phyloP scores from a whole-genome alignment of 2,329 filamentous ascomycete species.

The Clonostachys sp. region DNA sequence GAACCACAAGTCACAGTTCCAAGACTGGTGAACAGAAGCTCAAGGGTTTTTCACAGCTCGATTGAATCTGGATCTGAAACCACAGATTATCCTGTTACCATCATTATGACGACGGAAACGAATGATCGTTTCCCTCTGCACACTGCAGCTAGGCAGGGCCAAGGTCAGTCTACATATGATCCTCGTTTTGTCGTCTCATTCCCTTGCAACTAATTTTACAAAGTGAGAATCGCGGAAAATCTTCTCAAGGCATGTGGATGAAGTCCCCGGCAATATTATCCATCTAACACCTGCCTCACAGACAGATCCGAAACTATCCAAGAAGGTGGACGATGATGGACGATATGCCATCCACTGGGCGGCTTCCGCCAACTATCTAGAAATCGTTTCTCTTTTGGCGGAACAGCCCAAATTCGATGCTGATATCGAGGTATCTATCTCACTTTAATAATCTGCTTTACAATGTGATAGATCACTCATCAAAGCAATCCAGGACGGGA shows the following conservation, averaged over 20 bases:
- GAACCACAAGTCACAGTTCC: too few species aligned
- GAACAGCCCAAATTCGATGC: constrained; percentile 73
- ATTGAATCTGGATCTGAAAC: too few species aligned
- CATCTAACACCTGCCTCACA: constrained; percentile 21
- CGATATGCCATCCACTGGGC: constrained; percentile 95
- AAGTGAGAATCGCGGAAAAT: constrained; percentile 3
- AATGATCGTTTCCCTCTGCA: constrained; percentile 75
- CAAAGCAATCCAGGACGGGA: constrained; percentile 52
- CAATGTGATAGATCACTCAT: neutral
- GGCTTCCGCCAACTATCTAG: constrained; percentile 72
- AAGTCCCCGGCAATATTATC: too few species aligned
- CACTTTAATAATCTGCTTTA: neutral
- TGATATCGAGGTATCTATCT: constrained; percentile 62
- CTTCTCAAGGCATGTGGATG: constrained; percentile 4
- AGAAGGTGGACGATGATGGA: constrained; percentile 74
- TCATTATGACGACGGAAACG: constrained; percentile 17
- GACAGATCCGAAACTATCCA: constrained; percentile 76
- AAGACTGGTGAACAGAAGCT: too few species aligned
- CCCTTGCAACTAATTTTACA: neutral
- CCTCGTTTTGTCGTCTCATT: neutral
- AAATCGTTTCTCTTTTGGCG: constrained; percentile 70
- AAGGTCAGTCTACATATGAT: constrained; percentile 49
- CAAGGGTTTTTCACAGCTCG: too few species aligned
- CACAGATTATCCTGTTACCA: too few species aligned
- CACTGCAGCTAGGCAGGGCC: constrained; percentile 79